Evolutionary conservation across 495 filamentous ascomycete species (phyloP).

Genomic region (Annulohypoxylon maeteangense): DNA sequence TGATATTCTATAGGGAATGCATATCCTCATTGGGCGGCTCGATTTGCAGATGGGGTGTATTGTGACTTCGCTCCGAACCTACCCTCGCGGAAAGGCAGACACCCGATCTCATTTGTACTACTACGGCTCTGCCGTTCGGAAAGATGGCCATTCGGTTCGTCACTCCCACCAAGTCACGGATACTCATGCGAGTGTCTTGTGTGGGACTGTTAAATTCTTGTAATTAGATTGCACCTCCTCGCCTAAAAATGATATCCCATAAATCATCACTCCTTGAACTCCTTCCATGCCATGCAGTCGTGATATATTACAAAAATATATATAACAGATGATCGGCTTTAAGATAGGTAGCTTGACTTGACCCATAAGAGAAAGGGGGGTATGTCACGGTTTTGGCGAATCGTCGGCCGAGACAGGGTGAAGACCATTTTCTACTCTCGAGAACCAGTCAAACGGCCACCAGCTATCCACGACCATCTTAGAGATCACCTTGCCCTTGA

Average conservation of each 20-base stretch:
- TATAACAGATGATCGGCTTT: background rate
- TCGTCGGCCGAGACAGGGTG: constrained; percentile 16
- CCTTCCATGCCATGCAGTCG: constrained; percentile 22
- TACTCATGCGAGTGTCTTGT: constrained; percentile 18
- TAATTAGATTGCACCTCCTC: constrained; percentile 49
- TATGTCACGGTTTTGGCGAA: constrained; percentile 13
- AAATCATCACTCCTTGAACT: constrained; percentile 26
- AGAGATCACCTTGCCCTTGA: constrained; percentile 87
- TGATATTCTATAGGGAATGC: constrained; percentile 46
- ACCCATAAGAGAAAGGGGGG: no score
- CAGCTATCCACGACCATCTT: constrained; percentile 59
- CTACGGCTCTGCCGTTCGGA: constrained; percentile 29
- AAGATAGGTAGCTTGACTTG: background rate
- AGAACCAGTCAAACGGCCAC: constrained; percentile 65
- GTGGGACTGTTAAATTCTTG: constrained; percentile 38
- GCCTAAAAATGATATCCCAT: constrained; percentile 46
- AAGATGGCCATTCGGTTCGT: constrained; percentile 26
- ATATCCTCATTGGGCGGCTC: constrained; percentile 50
- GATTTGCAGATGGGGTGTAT: constrained; percentile 40
- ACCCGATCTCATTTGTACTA: constrained; percentile 43
- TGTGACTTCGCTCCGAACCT: constrained; percentile 34
- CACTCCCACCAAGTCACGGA: constrained; percentile 16
- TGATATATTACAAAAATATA: constrained; percentile 22
- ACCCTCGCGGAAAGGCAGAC: constrained; percentile 22
- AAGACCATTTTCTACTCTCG: constrained; percentile 49